Conservation (phyloP, 306 rosid genomes). For the Prunus dulcis region DNA sequence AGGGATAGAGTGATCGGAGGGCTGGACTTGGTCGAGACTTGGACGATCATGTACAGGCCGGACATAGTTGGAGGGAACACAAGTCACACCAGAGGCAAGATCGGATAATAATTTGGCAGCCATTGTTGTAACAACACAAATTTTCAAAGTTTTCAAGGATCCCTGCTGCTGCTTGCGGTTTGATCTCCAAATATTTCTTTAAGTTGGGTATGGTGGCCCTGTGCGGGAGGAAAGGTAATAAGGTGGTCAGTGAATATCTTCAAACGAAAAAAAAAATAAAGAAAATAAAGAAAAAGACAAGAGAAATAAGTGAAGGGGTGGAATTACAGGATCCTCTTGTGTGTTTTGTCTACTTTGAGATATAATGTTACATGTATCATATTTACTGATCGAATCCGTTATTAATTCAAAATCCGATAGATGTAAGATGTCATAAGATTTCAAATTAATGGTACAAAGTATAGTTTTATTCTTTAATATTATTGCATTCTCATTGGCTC, state of each 20-base stretch:
- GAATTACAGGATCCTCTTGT: not conserved
- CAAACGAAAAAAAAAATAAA: not conserved
- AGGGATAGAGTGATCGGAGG: conserved; percentile 22
- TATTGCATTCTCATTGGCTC: too few relatives aligned
- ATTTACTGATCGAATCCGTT: too few relatives aligned
- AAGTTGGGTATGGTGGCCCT: too few relatives aligned
- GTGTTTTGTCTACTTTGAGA: too few relatives aligned
- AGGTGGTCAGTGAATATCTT: not conserved
- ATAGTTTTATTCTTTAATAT: too few relatives aligned
- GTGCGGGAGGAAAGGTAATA: too few relatives aligned
- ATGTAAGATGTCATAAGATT: too few relatives aligned
- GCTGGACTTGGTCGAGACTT: conserved; percentile 17
- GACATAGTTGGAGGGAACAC: conserved; percentile 24
- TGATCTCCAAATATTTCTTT: not conserved
- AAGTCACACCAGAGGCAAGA: not conserved
- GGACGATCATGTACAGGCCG: conserved; percentile 24
- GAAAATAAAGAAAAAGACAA: not conserved
- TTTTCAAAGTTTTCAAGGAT: not conserved
- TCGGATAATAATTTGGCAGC: conserved; percentile 17
- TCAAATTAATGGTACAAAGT: too few relatives aligned
- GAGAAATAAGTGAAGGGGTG: not conserved
- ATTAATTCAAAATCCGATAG: too few relatives aligned
- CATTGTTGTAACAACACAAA: not conserved
- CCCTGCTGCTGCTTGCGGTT: not conserved
- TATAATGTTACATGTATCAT: not conserved